Conservation (phyloP, 2,329 filamentous ascomycete species). For the Phaeosphaeria sp. region DNA sequence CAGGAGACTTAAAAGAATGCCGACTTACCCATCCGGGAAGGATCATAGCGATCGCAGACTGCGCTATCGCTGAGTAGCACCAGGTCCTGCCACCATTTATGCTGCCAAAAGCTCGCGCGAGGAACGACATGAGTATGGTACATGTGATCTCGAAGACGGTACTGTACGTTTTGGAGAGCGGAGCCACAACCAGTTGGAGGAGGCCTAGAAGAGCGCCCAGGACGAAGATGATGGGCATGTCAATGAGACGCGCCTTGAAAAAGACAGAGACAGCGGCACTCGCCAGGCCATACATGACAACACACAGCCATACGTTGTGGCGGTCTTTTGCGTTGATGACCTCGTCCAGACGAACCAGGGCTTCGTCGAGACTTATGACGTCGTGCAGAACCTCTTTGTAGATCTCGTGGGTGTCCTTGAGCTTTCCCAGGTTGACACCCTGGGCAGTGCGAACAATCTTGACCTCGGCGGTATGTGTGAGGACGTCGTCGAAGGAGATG, state of each 20-base stretch:
- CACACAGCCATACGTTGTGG: constrained; percentile 55
- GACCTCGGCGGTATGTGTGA: constrained; percentile 78
- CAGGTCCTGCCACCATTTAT: constrained; percentile 52
- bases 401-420: constrained; percentile 75
- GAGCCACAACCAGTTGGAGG: constrained; percentile 77
- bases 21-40: constrained; percentile 50
- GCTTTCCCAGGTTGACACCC: constrained; percentile 74
- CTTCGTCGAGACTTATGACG: constrained; percentile 72
- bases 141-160: constrained; percentile 58
- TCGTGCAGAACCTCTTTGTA: constrained; percentile 83
- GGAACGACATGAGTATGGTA: constrained; percentile 55
- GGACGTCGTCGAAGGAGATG: constrained; percentile 79
- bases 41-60: constrained; percentile 58
- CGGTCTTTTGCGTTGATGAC: constrained; percentile 66
- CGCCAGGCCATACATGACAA: constrained; percentile 76
- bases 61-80: constrained; percentile 58
- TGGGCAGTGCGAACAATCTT: constrained; percentile 74
- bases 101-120: constrained; percentile 56
- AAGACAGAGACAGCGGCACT: constrained; percentile 79
- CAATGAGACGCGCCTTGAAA: constrained; percentile 76
- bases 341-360: constrained; percentile 66
- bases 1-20: neutral
- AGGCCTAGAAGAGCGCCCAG: constrained; percentile 75
- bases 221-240: constrained; percentile 78
- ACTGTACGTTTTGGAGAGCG: constrained; percentile 72